Conservation (phyloP, 2,329 filamentous ascomycete genomes). For the Ophiobolus disseminans region DNA sequence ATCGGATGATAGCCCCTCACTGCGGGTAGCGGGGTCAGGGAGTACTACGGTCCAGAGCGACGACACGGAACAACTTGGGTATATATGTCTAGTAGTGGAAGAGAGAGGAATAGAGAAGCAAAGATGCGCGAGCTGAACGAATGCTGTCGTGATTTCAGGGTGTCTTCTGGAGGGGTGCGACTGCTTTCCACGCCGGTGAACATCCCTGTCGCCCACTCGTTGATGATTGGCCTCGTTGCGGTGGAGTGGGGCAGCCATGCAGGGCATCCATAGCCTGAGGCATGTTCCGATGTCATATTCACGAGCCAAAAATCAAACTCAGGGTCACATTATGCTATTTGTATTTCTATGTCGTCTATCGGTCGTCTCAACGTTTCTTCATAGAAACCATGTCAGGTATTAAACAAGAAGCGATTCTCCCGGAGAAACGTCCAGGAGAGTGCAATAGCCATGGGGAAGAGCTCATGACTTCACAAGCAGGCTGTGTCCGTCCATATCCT, state of each 20-base stretch:
- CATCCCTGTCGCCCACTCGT: constrained; percentile 3
- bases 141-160: neutral
- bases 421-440: too few relatives aligned
- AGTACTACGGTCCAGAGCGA: neutral
- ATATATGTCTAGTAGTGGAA: neutral
- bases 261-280: neutral
- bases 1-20: constrained; percentile 8
- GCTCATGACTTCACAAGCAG: constrained; percentile 75
- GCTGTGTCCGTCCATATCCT: constrained; percentile 89
- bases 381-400: too few relatives aligned
- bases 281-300: neutral
- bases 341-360: neutral
- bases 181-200: constrained; percentile 10
- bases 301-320: too few relatives aligned
- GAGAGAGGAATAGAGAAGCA: neutral
- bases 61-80: too few relatives aligned
- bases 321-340: constrained; percentile 4
- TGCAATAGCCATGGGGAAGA: neutral
- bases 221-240: constrained; percentile 7
- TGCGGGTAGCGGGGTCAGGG: neutral
- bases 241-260: constrained; percentile 3
- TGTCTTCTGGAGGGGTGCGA: constrained; percentile 2
- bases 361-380: too few relatives aligned
- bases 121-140: neutral
- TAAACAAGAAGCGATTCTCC: too few relatives aligned